phyloP scores from a whole-genome alignment of 2,329 filamentous ascomycete species.

The Pseudopithomyces chartarum region DNA sequence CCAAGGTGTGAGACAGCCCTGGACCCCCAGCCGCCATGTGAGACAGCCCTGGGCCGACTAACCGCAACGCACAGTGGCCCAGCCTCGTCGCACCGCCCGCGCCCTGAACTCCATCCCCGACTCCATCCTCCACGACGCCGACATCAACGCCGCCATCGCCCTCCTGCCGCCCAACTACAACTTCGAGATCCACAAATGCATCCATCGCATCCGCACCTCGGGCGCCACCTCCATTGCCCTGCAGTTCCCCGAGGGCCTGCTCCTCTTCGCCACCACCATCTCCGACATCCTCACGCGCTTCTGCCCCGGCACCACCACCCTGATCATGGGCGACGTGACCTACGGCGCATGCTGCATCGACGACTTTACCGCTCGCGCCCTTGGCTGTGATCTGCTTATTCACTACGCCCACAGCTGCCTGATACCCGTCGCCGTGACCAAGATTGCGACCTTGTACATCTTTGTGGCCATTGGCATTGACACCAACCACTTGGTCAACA shows the following conservation, averaged over 20 bases:
- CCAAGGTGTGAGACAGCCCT: constrained; percentile 62
- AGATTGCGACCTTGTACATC: constrained; percentile 96
- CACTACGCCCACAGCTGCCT: constrained; percentile 98
- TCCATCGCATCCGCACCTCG: constrained; percentile 85
- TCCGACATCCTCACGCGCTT: constrained; percentile 96
- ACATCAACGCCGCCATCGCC: constrained; percentile 83
- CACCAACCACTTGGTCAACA: constrained; percentile 81
- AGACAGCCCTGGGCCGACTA: not conserved
- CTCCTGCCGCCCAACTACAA: constrained; percentile 95
- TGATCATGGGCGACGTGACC: constrained; percentile 99
- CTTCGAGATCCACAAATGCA: constrained; percentile 98
- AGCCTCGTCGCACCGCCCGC: constrained; percentile 73
- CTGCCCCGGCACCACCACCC: constrained; percentile 85
- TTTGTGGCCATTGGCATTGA: constrained; percentile 99
- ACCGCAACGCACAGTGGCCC: constrained; percentile 61
- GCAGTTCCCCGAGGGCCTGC: constrained; percentile 95
- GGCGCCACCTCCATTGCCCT: constrained; percentile 83
- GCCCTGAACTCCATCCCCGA: constrained; percentile 90
- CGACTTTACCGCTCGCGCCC: constrained; percentile 91
- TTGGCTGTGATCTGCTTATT: constrained; percentile 91
- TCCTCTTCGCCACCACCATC: constrained; percentile 95
- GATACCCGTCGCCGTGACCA: constrained; percentile 93
- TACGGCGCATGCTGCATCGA: constrained; percentile 99
- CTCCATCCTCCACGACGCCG: constrained; percentile 82
- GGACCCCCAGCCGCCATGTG: not conserved